phyloP scores from a whole-genome alignment of 139 green algal genomes.

The Zygnema cylindricum region DNA sequence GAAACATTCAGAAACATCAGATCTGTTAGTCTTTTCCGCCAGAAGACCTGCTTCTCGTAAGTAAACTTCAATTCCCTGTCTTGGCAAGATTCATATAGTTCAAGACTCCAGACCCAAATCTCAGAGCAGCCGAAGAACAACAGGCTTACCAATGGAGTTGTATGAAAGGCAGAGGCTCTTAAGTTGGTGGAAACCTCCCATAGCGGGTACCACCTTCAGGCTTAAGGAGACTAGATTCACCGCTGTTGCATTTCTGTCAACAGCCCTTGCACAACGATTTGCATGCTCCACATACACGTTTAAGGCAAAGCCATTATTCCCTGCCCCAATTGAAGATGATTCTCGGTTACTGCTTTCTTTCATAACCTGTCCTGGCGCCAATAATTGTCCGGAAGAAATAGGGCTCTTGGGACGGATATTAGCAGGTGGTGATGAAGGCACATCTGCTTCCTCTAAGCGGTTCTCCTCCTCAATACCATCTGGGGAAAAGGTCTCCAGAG shows the following conservation, averaged over 20 bases:
- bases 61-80: not conserved
- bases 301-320: not conserved
- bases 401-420: not conserved
- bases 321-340: not conserved
- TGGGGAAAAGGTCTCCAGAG: not conserved
- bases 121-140: too few relatives aligned
- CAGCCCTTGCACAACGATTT: not conserved
- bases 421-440: too few relatives aligned
- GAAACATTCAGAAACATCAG: too few relatives aligned
- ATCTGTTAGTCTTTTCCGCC: not conserved
- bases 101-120: not conserved
- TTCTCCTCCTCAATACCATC: not conserved
- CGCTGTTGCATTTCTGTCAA: conserved; percentile 19
- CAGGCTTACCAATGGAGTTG: conserved; percentile 51
- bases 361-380: not conserved
- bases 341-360: not conserved
- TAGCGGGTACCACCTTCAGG: conserved; percentile 29
- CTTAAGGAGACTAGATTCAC: not conserved
- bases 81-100: not conserved
- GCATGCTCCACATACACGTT: conserved; percentile 9
- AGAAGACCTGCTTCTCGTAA: not conserved
- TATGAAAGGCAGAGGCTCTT: conserved; percentile 54
- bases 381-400: not conserved
- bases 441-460: too few relatives aligned
- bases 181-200: conserved; percentile 25